Base-by-base conservation (phyloP, 2,329 filamentous ascomycete genomes). In the Colletotrichum liaoningense region DNA sequence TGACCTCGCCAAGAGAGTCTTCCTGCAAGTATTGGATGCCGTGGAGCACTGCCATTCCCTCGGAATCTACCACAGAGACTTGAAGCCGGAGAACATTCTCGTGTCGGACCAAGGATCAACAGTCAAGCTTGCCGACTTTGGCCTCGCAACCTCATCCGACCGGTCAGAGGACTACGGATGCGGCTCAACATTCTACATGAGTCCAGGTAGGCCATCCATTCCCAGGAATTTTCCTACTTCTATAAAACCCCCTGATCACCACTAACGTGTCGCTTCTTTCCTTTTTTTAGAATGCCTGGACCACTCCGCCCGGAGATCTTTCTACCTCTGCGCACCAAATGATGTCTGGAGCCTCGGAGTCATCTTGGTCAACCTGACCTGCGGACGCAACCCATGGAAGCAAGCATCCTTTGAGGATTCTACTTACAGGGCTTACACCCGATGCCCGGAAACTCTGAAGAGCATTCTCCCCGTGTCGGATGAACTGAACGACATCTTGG, bases 151-250 rank as follows among this genome's bases (percentile, higher is more conserved):
- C 28, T 92, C 91, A 72, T 94, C 96, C 77, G 89, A 91, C 77
- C 88, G 93, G 77, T 98, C 96, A 76, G 93, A 95, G 78, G 97
- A 99, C 83, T 98, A 98, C 84, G 97, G 97, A 80, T 99, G 97
- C 83, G 97, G 97, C 76, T 98, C 97, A 38, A 98, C 96, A 16
- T 98, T 98, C 80, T 99, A 99, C 86, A 99, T 98, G 97, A 98
- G 95, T 81, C 97, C 97, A 90, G 96, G 96, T 98, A 93, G 83
- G 90, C 73, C 14, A 56, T n/a, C 33, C 65, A 35, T 6, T 8
- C 63, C 56, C 28, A 30, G 73, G 73, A 67, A 46, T 16, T 86
- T 76, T 76, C 73, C 60, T 75, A 62, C 38, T 60, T 54, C 19
- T 68, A 42, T 38, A 66, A 69, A 72, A 67, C 33, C 35, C 63